A percentile compares a stretch with the other conserved stretches of the same genome.
These are phyloP conservation scores for Blastocladiella emersonii DNA, from an alignment of 371 early-diverging fungal genomes.

Conservation along the genomic window DNA sequence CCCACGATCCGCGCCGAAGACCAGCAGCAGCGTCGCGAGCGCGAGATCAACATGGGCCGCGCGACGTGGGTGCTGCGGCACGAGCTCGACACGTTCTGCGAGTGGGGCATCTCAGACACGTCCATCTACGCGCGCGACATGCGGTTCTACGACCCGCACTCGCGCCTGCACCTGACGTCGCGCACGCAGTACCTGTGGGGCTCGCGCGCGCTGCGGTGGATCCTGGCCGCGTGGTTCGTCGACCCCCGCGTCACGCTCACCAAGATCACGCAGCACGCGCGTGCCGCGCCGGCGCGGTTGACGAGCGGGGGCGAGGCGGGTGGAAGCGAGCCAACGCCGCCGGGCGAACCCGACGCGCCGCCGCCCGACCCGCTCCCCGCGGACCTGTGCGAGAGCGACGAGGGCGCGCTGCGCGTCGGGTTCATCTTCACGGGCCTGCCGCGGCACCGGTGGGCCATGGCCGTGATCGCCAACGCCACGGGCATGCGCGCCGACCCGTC, in stretches of 20 bases:
- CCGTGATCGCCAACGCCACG: too few species aligned
- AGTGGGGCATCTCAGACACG: neutral
- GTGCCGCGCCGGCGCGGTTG: too few species aligned
- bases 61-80: neutral
- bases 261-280: neutral
- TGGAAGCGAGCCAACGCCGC: too few species aligned
- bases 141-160: slow-evolving; percentile 1
- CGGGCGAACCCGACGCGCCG: too few species aligned
- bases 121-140: neutral
- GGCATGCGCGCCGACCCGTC: neutral
- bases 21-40: neutral
- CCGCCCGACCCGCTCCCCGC: neutral
- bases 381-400: neutral
- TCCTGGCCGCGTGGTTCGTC: neutral
- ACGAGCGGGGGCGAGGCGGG: too few species aligned
- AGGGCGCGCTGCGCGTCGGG: neutral
- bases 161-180: neutral
- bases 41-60: neutral
- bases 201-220: neutral
- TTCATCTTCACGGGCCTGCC: neutral
- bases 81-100: neutral
- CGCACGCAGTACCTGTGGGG: neutral
- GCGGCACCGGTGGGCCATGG: neutral
- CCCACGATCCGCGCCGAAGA: too few species aligned
- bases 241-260: neutral